These are phyloP conservation scores for Blastocystis sp. DNA, from an alignment of 352 stramenopile genomes.

Conservation along the genomic window DNA sequence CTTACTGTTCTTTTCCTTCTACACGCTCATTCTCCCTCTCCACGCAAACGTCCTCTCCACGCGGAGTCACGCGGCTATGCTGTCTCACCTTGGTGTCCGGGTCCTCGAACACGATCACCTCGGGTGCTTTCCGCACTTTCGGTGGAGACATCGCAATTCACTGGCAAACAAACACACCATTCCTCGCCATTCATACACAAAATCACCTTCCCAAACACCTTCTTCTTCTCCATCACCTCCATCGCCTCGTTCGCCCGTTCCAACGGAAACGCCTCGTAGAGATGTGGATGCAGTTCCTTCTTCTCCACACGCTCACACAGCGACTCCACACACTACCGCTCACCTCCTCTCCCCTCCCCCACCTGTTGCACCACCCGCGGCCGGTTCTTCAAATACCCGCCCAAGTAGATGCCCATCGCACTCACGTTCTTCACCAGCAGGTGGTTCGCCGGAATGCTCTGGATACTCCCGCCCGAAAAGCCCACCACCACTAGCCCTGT, in stretches of 20 bases:
- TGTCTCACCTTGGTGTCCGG: not conserved
- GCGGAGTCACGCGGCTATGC: not conserved
- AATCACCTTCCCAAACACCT: conserved; percentile 27
- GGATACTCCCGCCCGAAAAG: conserved; percentile 21
- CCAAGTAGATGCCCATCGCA: conserved; percentile 33
- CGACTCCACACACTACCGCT: not conserved
- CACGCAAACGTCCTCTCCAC: no score
- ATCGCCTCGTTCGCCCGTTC: not conserved
- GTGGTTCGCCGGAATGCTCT: conserved; percentile 33
- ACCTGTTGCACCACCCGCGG: conserved; percentile 3
- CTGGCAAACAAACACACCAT: not conserved
- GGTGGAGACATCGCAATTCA: not conserved
- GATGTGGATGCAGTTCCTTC: not conserved
- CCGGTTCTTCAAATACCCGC: conserved; percentile 40
- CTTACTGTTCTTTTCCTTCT: not conserved
- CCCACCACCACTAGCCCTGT: conserved; percentile 19
- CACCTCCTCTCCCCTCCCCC: not conserved
- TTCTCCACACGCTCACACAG: conserved; percentile 2
- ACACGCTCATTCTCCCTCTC: conserved; percentile 9
- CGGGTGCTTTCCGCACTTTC: not conserved
- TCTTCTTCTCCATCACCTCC: not conserved
- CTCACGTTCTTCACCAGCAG: conserved; percentile 38
- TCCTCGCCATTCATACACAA: not conserved
- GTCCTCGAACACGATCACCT: conserved; percentile 28
- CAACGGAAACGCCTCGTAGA: not conserved